Conservation (phyloP, 371 early-diverging fungal genomes). For the Rhizomucor miehei region DNA sequence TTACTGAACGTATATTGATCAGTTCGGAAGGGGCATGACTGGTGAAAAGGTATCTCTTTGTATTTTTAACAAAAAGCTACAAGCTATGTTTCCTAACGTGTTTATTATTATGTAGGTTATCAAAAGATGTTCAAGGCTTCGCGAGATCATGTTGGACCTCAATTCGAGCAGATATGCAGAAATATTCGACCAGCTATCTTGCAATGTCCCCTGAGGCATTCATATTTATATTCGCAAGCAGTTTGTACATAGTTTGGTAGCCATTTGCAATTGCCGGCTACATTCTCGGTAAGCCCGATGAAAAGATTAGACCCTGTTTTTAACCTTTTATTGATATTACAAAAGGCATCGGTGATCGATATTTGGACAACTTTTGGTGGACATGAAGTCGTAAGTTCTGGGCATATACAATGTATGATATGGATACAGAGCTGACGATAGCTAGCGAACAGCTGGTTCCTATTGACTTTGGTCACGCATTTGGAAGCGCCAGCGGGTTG, state of each 20-base stretch:
- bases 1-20: no score
- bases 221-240: conserved; percentile 51
- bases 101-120: no score
- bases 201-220: conserved; percentile 65
- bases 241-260: conserved; percentile 60
- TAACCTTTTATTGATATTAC: neutral
- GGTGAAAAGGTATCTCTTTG: no score
- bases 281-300: conserved; percentile 40
- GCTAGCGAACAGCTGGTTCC: conserved; percentile 57
- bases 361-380: conserved; percentile 69
- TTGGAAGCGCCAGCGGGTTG: conserved; percentile 70
- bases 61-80: no score
- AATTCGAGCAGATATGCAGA: conserved; percentile 33
- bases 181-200: conserved; percentile 35
- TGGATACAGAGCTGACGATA: neutral
- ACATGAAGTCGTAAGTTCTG: conserved; percentile 43
- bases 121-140: conserved; percentile 46
- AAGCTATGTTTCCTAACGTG: no score
- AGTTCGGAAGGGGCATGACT: no score
- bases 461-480: conserved; percentile 78
- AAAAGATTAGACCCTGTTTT: neutral
- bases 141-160: conserved; percentile 39
- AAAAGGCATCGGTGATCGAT: conserved; percentile 69
- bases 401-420: neutral
- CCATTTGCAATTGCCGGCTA: conserved; percentile 63